These are phyloP conservation scores for Diaporthe batatas DNA, from an alignment of 2,329 filamentous ascomycete species.

Conservation along the genomic window DNA sequence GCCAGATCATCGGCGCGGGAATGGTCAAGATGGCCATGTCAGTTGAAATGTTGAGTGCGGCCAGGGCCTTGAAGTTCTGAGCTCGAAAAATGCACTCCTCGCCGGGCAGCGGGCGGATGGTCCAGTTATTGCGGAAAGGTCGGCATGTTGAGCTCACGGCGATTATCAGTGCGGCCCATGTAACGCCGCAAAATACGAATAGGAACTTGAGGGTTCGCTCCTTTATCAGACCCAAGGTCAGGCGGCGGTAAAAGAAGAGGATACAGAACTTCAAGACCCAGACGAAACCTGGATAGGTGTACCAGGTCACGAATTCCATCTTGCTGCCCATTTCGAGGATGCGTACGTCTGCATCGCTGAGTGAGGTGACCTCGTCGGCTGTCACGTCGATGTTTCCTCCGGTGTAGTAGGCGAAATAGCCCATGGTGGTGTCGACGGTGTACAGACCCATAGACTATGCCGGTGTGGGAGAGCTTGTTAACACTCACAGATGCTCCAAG, in stretches of 20 bases:
- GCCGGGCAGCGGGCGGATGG: slow-evolving; percentile 9
- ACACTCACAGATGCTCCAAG: background rate
- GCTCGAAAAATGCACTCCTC: slow-evolving; percentile 30
- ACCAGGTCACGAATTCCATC: slow-evolving; percentile 33
- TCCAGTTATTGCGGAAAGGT: slow-evolving; percentile 7
- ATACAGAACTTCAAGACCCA: slow-evolving; percentile 20
- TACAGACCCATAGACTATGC: background rate
- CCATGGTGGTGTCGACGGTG: slow-evolving; percentile 18
- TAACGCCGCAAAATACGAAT: slow-evolving; percentile 3
- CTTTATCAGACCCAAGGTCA: slow-evolving; percentile 26
- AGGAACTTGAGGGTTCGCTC: background rate
- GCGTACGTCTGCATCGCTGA: slow-evolving; percentile 16
- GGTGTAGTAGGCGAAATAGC: slow-evolving; percentile 24
- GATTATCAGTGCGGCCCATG: slow-evolving; percentile 12
- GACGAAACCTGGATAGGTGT: slow-evolving; percentile 19
- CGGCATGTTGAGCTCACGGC: slow-evolving; percentile 22
- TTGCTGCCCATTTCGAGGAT: slow-evolving; percentile 34
- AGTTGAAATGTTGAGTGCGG: slow-evolving; percentile 29
- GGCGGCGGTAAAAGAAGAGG: slow-evolving; percentile 30
- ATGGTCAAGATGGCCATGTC: slow-evolving; percentile 20
- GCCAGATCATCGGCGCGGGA: slow-evolving; percentile 18
- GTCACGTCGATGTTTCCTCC: slow-evolving; percentile 24
- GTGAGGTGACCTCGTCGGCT: slow-evolving; percentile 1
- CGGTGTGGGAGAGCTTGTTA: background rate
- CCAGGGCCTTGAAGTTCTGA: slow-evolving; percentile 36